Conservation (phyloP, 257 asterid species). For the Lantana camara region DNA sequence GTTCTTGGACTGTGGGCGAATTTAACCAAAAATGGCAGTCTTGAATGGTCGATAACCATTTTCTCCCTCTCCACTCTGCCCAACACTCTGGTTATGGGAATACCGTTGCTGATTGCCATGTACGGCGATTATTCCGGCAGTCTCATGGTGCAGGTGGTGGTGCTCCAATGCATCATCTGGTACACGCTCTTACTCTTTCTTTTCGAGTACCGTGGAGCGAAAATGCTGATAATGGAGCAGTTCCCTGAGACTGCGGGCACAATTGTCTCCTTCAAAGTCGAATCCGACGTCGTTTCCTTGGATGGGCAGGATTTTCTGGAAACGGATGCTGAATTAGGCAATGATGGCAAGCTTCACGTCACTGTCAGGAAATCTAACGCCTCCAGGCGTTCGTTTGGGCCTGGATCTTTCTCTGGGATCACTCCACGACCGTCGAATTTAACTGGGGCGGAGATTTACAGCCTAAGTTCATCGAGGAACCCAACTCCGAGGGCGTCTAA, state of each 20-base stretch:
- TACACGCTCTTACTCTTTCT: constrained; percentile 76
- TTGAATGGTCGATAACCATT: constrained; percentile 88
- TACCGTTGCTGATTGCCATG: constrained; percentile 85
- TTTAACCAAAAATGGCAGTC: constrained; percentile 64
- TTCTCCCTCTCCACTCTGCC: constrained; percentile 88
- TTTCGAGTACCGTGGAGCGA: constrained; percentile 87
- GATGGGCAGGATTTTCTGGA: constrained; percentile 96
- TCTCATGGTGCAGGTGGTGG: constrained; percentile 87
- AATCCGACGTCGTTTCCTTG: constrained; percentile 89
- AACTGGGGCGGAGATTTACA: constrained; percentile 60
- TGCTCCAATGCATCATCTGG: constrained; percentile 89
- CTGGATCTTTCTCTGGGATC: constrained; percentile 38
- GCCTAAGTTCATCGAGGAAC: constrained; percentile 57
- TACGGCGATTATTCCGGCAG: constrained; percentile 66
- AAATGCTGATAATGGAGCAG: constrained; percentile 81
- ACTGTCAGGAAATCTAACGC: constrained; percentile 85
- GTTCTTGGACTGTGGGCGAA: constrained; percentile 73
- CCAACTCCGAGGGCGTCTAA: constrained; percentile 59
- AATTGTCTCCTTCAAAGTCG: constrained; percentile 83
- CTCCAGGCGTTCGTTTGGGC: constrained; percentile 69
- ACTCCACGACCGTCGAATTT: constrained; percentile 57
- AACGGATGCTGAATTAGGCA: constrained; percentile 82
- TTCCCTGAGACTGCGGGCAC: constrained; percentile 92
- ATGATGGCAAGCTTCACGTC: constrained; percentile 90
- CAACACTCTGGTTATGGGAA: constrained; percentile 92